Evolutionary conservation across 139 green algal genomes (phyloP).

Genomic region (Tetraselmis chui): DNA sequence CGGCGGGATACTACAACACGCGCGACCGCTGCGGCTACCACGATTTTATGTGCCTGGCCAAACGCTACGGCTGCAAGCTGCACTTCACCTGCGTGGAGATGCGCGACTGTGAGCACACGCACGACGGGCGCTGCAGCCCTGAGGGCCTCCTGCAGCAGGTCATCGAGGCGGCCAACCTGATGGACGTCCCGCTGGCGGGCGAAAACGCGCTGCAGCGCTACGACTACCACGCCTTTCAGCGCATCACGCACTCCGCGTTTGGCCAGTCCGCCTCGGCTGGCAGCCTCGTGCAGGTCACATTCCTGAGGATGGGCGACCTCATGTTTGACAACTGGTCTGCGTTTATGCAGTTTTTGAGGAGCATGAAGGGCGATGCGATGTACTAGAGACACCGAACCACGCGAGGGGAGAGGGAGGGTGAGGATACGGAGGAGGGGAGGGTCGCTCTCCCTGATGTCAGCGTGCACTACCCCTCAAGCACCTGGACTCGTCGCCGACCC

Average conservation of each 20-base stretch:
- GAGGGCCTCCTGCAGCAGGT: conserved; percentile 70
- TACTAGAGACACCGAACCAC: neutral
- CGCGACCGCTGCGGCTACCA: conserved; percentile 79
- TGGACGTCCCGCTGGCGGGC: conserved; percentile 74
- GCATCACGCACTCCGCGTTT: conserved; percentile 85
- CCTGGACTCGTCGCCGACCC: too few species aligned
- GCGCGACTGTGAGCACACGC: conserved; percentile 94
- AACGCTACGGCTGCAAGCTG: conserved; percentile 55
- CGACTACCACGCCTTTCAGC: conserved; percentile 84
- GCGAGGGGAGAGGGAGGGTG: too few species aligned
- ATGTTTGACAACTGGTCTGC: conserved; percentile 79
- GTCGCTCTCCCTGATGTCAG: too few species aligned
- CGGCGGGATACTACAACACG: conserved; percentile 98
- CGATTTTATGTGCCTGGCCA: conserved; percentile 52
- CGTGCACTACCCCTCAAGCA: too few species aligned
- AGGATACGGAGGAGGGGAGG: too few species aligned
- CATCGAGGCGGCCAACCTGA: conserved; percentile 51
- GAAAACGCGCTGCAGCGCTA: conserved; percentile 97
- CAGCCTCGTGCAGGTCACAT: conserved; percentile 83
- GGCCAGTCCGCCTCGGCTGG: conserved; percentile 65
- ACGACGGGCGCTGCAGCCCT: conserved; percentile 78
- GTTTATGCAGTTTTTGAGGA: conserved; percentile 57
- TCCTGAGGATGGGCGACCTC: conserved; percentile 83
- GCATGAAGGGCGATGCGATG: conserved; percentile 5
- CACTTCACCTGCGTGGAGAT: conserved; percentile 99